phyloP scores from a whole-genome alignment of 768 basidiomycete species.

The Suillus hirtellus region DNA sequence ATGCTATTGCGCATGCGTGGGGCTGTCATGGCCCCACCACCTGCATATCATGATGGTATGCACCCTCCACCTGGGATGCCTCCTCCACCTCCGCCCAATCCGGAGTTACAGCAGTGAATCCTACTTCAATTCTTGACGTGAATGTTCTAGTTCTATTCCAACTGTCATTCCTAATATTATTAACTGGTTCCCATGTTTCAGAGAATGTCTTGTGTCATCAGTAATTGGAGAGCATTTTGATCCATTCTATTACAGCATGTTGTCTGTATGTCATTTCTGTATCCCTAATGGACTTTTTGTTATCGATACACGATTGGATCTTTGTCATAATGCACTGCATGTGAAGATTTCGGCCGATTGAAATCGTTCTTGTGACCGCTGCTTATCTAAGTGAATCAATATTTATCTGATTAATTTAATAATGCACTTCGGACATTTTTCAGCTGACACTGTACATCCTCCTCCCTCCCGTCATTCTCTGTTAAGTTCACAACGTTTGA shows the following conservation, averaged over 20 bases:
- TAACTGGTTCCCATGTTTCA: conserved; percentile 9
- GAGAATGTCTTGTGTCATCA: background rate
- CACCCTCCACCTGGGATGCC: conserved; percentile 38
- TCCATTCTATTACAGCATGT: conserved; percentile 6
- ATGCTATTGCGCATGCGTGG: conserved; percentile 80
- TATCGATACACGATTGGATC: background rate
- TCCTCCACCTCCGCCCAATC: conserved; percentile 36
- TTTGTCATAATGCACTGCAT: background rate
- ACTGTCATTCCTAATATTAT: conserved; percentile 1
- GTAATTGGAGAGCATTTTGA: background rate
- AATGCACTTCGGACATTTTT: conserved; percentile 7
- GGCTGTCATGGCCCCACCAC: conserved; percentile 58
- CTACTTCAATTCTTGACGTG: background rate
- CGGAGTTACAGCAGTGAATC: conserved; percentile 30
- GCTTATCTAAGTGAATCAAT: conserved; percentile 19
- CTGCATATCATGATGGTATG: conserved; percentile 38
- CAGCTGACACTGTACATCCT: conserved; percentile 2
- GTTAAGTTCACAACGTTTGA: conserved; percentile 24
- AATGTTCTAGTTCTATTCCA: conserved; percentile 1
- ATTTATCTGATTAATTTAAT: conserved; percentile 21
- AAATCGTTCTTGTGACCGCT: background rate
- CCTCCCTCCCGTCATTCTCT: conserved; percentile 4
- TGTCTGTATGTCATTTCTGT: conserved; percentile 7
- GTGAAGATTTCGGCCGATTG: conserved; percentile 6
- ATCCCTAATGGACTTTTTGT: background rate